Evolutionary conservation across 2,329 filamentous ascomycete species (phyloP).

Genomic region (Fusarium secorum): DNA sequence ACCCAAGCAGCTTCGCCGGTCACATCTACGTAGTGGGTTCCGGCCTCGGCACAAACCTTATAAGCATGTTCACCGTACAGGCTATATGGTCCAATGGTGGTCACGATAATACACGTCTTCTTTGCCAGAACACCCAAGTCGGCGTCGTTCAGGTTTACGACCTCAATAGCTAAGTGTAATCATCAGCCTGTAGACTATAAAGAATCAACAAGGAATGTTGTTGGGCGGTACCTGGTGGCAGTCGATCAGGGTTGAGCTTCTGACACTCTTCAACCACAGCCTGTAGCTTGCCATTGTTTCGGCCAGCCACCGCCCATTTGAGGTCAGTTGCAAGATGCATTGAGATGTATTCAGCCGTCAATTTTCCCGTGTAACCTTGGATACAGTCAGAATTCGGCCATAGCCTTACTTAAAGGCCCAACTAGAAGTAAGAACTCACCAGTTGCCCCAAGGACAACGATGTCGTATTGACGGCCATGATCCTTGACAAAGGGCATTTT

Average conservation of each 20-base stretch:
- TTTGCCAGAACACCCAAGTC: conserved; percentile 59
- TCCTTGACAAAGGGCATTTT: conserved; percentile 56
- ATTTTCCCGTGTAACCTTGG: conserved; percentile 82
- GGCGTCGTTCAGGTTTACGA: conserved; percentile 56
- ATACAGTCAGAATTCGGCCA: conserved; percentile 12
- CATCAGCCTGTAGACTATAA: neutral
- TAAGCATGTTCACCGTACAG: conserved; percentile 65
- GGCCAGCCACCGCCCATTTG: conserved; percentile 88
- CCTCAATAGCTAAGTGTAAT: conserved; percentile 57
- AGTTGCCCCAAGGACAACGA: conserved; percentile 66
- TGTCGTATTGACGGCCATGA: conserved; percentile 63
- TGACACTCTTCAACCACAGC: conserved; percentile 72
- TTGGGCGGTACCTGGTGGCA: conserved; percentile 67
- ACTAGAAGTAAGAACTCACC: conserved; percentile 49
- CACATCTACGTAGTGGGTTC: conserved; percentile 71
- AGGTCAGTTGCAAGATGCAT: conserved; percentile 75
- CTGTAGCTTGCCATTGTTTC: conserved; percentile 79
- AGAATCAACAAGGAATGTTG: neutral
- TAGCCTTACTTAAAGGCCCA: neutral
- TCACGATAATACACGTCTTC: conserved; percentile 65
- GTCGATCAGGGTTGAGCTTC: conserved; percentile 71
- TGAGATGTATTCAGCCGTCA: conserved; percentile 78
- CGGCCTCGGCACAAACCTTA: conserved; percentile 67
- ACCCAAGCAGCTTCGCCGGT: conserved; percentile 69
- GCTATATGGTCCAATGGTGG: conserved; percentile 67